Base-by-base conservation (phyloP, 352 stramenopile species). In the Phytophthora tubulina region DNA sequence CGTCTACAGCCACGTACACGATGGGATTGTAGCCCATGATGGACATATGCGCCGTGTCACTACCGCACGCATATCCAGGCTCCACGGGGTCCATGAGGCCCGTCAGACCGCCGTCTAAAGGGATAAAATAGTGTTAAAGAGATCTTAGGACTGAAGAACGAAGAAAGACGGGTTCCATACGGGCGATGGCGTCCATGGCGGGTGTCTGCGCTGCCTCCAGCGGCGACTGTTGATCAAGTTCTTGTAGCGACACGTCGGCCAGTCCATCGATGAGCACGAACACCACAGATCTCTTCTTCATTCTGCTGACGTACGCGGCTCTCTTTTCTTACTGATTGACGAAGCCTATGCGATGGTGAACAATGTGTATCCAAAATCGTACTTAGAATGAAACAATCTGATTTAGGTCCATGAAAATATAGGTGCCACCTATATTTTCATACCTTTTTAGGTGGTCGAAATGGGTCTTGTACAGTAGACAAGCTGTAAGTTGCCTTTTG, bases 191-290 rank as follows among this genome's bases (percentile, higher is more conserved):
- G 46, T 97, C 88, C 90, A 97, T 97, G 31, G 87, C 87, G 13
- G 88, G 88, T 14, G 88, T 97, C 1, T 68, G 73, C 13, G 90
- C 88, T 9, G 72, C 79, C 63, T 94, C 72, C 14, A 97, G 78
- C 48, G 90, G 87, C 59, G 90, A 93, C 38, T 73, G 65, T 30
- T 81, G 72, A 32, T 61, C 70, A 49, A 93, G 62, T 46, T 93
- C 75, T 33, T 75, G 71, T 39, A 95, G 77, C 31, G 88, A 88
- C 13, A 94, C 83, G 48, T 97, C 90, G 21, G 83, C 86, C 35
- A 97, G 80, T 8, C 90, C 90, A 35, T 97, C 90, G 64, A 97
- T 95, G 50, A 97, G 86, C 70, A 97, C 89, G 62, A 97, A 95
- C 53, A 97, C 72, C 53, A 97, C 85, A 6, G 76, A 75, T 52